phyloP scores from a whole-genome alignment of 345 rosid species.

The Brassica napus region DNA sequence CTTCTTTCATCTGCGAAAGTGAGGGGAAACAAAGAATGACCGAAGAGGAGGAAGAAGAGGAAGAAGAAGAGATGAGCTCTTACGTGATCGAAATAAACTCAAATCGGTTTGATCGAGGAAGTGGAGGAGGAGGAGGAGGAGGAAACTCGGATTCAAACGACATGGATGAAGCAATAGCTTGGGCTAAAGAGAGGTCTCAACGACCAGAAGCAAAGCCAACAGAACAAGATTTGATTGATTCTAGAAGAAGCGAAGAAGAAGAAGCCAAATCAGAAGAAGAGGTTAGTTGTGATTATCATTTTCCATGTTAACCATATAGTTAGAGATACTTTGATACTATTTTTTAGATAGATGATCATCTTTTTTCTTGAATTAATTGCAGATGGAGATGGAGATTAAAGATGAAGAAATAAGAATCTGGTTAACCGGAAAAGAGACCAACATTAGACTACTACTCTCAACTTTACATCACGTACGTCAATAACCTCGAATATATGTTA shows the following conservation, averaged over 20 bases:
- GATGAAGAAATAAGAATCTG: slow-evolving; percentile 67
- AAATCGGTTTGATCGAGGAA: slow-evolving; percentile 54
- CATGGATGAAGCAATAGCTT: slow-evolving; percentile 44
- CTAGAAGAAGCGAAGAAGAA: slow-evolving; percentile 35
- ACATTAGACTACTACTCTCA: slow-evolving; percentile 76
- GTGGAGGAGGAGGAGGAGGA: slow-evolving; percentile 29
- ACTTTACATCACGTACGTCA: slow-evolving; percentile 66
- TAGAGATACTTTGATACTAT: neutral
- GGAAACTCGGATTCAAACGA: slow-evolving; percentile 37
- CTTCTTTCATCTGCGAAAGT: slow-evolving; percentile 58
- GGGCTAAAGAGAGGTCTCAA: slow-evolving; percentile 45
- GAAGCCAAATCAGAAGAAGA: slow-evolving; percentile 49
- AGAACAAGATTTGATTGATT: slow-evolving; percentile 44
- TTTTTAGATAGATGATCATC: neutral
- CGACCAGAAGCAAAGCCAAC: slow-evolving; percentile 38
- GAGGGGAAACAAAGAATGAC: slow-evolving; percentile 33
- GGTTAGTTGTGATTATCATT: slow-evolving; percentile 10
- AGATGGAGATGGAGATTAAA: slow-evolving; percentile 58
- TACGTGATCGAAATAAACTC: slow-evolving; percentile 86
- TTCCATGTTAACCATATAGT: neutral
- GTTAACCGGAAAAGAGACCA: slow-evolving; percentile 79
- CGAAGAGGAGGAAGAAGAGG: slow-evolving; percentile 46
- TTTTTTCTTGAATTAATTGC: slow-evolving; percentile 2
- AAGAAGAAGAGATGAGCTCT: slow-evolving; percentile 72
- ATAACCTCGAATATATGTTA: neutral